phyloP scores from a whole-genome alignment of 2,329 filamentous ascomycete species.

The Pleomassaria siparia region DNA sequence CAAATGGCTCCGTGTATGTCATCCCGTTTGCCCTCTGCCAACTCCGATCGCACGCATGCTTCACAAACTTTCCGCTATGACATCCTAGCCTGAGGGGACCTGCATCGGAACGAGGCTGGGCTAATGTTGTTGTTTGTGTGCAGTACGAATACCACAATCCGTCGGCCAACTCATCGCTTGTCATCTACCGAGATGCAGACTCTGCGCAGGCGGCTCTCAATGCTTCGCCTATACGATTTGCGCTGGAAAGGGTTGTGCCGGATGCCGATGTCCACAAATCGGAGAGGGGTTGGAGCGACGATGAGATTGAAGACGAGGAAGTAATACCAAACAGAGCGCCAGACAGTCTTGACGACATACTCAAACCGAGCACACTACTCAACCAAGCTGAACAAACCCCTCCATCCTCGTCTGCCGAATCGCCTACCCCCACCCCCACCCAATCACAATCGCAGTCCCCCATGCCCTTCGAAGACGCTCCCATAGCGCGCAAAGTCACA shows the following conservation, averaged over 20 bases:
- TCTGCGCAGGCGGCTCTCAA: slow-evolving; percentile 46
- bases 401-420: neutral
- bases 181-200: slow-evolving; percentile 48
- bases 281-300: slow-evolving; percentile 1
- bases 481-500: slow-evolving; percentile 13
- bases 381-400: slow-evolving; percentile 10
- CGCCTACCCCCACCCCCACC: neutral
- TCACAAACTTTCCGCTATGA: neutral
- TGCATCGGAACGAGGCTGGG: neutral
- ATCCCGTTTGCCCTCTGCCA: neutral
- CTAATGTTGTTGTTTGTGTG: neutral
- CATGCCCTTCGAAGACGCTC: slow-evolving; percentile 25
- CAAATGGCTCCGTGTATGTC: slow-evolving; percentile 46
- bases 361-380: slow-evolving; percentile 29
- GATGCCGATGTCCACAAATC: slow-evolving; percentile 7
- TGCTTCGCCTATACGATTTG: slow-evolving; percentile 50
- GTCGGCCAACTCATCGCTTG: slow-evolving; percentile 47
- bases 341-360: slow-evolving; percentile 33
- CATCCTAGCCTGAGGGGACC: too few species aligned
- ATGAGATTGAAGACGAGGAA: slow-evolving; percentile 16
- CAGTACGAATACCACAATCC: slow-evolving; percentile 49
- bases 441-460: slow-evolving; percentile 1
- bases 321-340: slow-evolving; percentile 6
- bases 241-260: slow-evolving; percentile 39
- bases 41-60: neutral